Percentiles rank a stretch among this genome's conserved stretches.
phyloP scores from a whole-genome alignment of 108 stramenopile genomes.

The Fragilaria radians region DNA sequence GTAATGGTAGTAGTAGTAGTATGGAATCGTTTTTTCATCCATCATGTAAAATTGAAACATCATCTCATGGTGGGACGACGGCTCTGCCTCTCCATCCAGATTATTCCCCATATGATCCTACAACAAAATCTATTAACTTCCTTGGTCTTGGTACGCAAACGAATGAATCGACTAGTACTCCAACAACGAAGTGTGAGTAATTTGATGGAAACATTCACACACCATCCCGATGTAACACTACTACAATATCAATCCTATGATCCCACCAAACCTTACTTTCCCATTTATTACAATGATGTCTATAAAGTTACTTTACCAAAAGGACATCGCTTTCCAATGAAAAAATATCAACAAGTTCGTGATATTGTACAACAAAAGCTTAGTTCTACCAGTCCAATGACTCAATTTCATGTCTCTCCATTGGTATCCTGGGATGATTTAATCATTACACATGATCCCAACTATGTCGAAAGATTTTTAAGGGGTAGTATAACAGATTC shows the following conservation, averaged over 20 bases:
- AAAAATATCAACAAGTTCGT: conserved; percentile 81
- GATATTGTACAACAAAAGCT: conserved; percentile 39
- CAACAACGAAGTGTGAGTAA: too few species aligned
- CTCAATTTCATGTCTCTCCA: conserved; percentile 76
- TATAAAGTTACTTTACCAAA: conserved; percentile 82
- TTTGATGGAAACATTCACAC: too few species aligned
- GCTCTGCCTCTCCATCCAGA: too few species aligned
- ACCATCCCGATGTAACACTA: too few species aligned
- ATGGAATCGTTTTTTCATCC: too few species aligned
- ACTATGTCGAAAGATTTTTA: conserved; percentile 74
- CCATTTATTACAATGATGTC: conserved; percentile 87
- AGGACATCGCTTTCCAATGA: conserved; percentile 91
- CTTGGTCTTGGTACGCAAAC: not conserved
- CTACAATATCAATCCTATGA: too few species aligned
- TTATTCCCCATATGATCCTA: too few species aligned
- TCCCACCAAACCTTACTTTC: conserved; percentile 37
- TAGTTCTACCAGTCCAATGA: not conserved
- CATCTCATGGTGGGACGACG: too few species aligned
- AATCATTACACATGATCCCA: conserved; percentile 63
- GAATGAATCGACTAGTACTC: too few species aligned
- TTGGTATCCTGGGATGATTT: conserved; percentile 72
- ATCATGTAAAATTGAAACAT: too few species aligned
- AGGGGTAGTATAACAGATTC: conserved; percentile 57
- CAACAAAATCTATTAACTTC: conserved; percentile 3
- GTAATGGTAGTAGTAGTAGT: too few species aligned